Base-by-base conservation (phyloP, 306 rosid genomes). In the Cicer pinnatifidum region DNA sequence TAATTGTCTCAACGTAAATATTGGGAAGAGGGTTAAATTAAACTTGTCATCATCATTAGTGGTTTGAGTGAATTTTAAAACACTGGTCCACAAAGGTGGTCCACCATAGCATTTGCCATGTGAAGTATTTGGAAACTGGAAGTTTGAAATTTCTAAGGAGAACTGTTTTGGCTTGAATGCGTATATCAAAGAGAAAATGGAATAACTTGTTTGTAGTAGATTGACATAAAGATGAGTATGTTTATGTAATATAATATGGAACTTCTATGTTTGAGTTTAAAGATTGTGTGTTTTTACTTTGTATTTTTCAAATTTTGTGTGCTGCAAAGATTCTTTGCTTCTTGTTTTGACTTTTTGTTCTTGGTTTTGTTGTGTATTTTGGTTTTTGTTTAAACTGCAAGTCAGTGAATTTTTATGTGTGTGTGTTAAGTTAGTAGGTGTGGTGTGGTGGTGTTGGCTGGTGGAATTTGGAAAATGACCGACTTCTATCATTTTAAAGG, bases 391-490 rank as follows among this genome's bases (percentile, higher is more conserved):
- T 47, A 17, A 53, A 63, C 7, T 12, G 19, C 8, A 20, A 48
- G 59, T 15, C 8, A 8, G 12, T 17, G 6, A 53, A 53, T 17
- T 53, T 52, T 52, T 15, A 20, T 20, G 72, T 17, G 35, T n/a
- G n/a, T 8, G 60, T 23, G 43, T 35, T 37, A 10, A 73, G 63
- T 17, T 37, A 35, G 45, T 72, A 50, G 66, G 52, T 44, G 39
- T 33, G 60, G 72, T 72, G 62, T 72, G 56, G 11, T 72, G 61
- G 33, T 63, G n/a, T n/a, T 20, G 23, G 23, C 23, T 20, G 23
- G 23, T 20, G 23, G 2, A 20, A 20, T 20, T 20, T 20, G 23
- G 23, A 20, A 20, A 20, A 20, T 20, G 23, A 1, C 2, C 1
- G 23, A 20, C 1, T 20, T 20, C 23, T 20, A 20, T 20, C 23